Conservation (phyloP, 305 asterid genomes). For the Rubia peregrina region DNA sequence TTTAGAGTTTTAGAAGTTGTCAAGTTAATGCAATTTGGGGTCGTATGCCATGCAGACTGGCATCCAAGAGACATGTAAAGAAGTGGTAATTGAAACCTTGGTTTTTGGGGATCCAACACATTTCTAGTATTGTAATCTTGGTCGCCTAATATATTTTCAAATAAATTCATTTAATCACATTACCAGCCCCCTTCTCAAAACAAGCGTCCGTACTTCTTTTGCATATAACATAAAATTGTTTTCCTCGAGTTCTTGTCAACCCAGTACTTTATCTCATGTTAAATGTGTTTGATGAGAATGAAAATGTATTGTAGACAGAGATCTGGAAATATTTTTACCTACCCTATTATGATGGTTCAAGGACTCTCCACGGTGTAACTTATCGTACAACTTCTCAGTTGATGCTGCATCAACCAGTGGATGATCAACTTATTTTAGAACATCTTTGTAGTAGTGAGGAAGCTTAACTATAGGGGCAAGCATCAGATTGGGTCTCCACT, state of each 20-base stretch:
- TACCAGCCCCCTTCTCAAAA: too few species aligned
- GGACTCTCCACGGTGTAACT: conserved; percentile 47
- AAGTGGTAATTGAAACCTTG: too few species aligned
- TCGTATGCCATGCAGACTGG: too few species aligned
- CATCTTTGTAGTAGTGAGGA: conserved; percentile 56
- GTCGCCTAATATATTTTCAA: too few species aligned
- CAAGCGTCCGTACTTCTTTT: conserved; percentile 12
- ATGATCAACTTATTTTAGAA: conserved; percentile 50
- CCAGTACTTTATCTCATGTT: conserved; percentile 33
- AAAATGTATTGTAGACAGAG: background rate
- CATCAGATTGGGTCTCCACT: conserved; percentile 12
- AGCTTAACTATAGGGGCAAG: conserved; percentile 18
- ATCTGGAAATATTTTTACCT: conserved; percentile 20
- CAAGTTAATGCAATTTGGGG: too few species aligned
- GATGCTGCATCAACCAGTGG: conserved; percentile 41
- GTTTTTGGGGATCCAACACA: too few species aligned
- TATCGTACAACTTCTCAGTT: conserved; percentile 39
- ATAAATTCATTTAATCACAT: too few species aligned
- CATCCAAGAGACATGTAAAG: too few species aligned
- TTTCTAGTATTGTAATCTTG: too few species aligned
- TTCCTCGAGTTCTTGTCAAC: conserved; percentile 42
- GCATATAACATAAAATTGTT: conserved; percentile 65
- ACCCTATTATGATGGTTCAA: conserved; percentile 64
- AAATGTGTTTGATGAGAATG: conserved; percentile 4
- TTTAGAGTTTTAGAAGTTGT: too few species aligned